These are phyloP conservation scores for Starmerella vaccinii DNA, from an alignment of 805 yeast genomes.

Conservation along the genomic window DNA sequence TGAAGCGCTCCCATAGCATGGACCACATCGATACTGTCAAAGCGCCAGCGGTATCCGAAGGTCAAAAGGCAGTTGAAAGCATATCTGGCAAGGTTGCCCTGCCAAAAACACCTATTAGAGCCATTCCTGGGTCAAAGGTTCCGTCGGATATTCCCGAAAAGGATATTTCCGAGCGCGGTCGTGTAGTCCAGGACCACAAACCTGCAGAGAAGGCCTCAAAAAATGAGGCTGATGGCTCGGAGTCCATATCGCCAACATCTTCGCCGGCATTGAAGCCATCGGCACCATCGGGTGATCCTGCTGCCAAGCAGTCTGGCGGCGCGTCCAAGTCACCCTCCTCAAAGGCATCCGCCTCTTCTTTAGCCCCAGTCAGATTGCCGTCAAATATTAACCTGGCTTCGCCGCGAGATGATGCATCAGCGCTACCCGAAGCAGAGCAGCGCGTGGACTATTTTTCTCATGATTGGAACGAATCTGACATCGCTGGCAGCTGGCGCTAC, in stretches of 20 bases:
- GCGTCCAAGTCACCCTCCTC: background rate
- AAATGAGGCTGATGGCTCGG: background rate
- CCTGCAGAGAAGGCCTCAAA: background rate
- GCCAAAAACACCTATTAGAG: background rate
- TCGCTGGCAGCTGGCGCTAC: constrained; percentile 92
- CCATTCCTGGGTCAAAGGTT: background rate
- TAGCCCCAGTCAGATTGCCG: background rate
- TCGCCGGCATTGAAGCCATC: background rate
- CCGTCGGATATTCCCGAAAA: constrained; percentile 1
- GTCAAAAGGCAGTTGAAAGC: constrained; percentile 19
- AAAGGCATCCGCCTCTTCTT: background rate
- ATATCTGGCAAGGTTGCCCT: constrained; percentile 18
- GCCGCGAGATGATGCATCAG: constrained; percentile 22
- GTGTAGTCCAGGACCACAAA: background rate
- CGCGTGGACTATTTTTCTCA: constrained; percentile 95
- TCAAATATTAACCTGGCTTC: background rate
- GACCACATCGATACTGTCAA: constrained; percentile 11
- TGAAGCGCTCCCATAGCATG: constrained; percentile 19
- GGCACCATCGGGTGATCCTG: background rate
- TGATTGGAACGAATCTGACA: constrained; percentile 90
- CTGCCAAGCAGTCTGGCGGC: too few species aligned
- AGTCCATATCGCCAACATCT: background rate
- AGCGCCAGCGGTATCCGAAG: constrained; percentile 13
- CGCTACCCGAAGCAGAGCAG: constrained; percentile 67
- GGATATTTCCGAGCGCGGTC: background rate